Conservation (phyloP, 257 asterid genomes). For the Rubia yunnanensis region DNA sequence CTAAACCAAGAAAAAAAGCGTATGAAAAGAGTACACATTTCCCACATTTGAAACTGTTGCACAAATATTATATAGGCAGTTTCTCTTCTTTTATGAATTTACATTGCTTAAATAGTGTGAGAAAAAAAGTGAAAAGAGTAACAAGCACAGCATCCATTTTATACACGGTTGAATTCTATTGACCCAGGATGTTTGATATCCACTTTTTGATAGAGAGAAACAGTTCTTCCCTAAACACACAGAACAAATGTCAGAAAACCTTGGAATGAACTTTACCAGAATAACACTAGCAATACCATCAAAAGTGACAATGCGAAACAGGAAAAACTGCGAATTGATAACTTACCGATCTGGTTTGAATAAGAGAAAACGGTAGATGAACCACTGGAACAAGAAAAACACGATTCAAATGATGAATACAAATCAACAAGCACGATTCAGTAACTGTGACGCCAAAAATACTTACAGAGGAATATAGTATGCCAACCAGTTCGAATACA, state of each 20-base stretch:
- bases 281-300: no score
- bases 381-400: slow-evolving; percentile 58
- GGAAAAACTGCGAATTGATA: not conserved
- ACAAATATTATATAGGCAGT: not conserved
- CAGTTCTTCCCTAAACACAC: slow-evolving; percentile 17
- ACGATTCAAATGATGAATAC: not conserved
- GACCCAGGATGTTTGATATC: slow-evolving; percentile 17
- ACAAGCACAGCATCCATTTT: not conserved
- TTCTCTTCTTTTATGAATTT: not conserved
- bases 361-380: slow-evolving; percentile 75
- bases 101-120: not conserved
- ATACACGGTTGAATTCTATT: not conserved
- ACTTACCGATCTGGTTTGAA: slow-evolving; percentile 88
- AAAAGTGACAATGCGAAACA: no score
- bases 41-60: not conserved
- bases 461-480: slow-evolving; percentile 76
- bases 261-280: not conserved
- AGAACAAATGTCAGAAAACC: not conserved
- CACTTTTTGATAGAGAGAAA: slow-evolving; percentile 9
- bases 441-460: not conserved
- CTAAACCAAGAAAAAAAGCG: not conserved
- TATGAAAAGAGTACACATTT: not conserved
- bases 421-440: not conserved
- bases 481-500: slow-evolving; percentile 64
- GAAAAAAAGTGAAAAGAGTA: not conserved